Evolutionary conservation across 2,329 filamentous ascomycete species (phyloP), one percentile per base, ranked within the genome.

Genomic region (Beauveria pseudobassiana): DNA sequence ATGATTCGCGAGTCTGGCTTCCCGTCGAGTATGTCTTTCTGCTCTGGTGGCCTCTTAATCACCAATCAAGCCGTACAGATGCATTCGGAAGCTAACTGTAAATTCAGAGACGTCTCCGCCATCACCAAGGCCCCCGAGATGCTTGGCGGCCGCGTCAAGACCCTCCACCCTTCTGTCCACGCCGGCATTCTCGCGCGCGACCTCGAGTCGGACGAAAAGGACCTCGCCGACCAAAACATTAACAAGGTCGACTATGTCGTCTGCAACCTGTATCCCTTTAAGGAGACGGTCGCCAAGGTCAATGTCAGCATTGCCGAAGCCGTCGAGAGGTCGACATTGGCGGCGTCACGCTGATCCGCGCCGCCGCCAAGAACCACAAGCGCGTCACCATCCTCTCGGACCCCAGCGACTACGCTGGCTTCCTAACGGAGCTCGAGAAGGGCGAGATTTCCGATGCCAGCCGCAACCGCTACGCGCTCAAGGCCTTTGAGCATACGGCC

Each of bases 201-300:
- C 77, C 88, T 98, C 67, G 92, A 90, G 67, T 93, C 93, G 16
- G 95, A 99, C 77, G 91, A 98, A 79, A 96, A 96, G 78, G 95
- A 99, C 73, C 87, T 99, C 55, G 91, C 91, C 57, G 90, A 95
- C 76, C 91, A 96, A 79, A 95, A 92, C 78, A 96, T 96, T 75
- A 84, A 90, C 80, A 96, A 96, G 80, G 91, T 96, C 63, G 91
- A 96, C 83, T 96, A 88, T 70, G 91, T 96, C 69, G 89, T 99
- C 74, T 98, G 95, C 88, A 99, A 99, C 80, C 84, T 99, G 61
- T 98, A 99, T 77, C 95, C 95, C 14, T 99, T 99, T 87, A 97
- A 97, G 81, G 93, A 98, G 75, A 99, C 95, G 38, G 87, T 99
- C 69, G 89, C 92, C 70, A 96, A 97, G 83, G 87, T 96, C 80